These are phyloP conservation scores for Aspergillus terreus DNA, from an alignment of 2,329 filamentous ascomycete genomes.

Conservation along the genomic window DNA sequence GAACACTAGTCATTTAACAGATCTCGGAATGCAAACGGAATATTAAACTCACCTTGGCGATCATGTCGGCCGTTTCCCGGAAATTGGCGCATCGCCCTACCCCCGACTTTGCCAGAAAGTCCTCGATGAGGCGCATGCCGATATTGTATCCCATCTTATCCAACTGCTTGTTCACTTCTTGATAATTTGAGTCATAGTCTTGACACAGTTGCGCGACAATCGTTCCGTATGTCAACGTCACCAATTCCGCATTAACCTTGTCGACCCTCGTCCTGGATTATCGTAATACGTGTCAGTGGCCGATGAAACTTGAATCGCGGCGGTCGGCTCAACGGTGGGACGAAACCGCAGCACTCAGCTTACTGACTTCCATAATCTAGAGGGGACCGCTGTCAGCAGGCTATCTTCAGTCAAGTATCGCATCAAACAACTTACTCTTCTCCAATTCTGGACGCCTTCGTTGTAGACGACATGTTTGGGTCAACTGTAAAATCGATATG, in stretches of 20 bases:
- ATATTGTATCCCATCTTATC: slow-evolving; percentile 99
- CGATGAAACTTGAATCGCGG: neutral
- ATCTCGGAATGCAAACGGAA: neutral
- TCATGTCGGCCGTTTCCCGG: slow-evolving; percentile 93
- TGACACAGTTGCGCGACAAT: slow-evolving; percentile 95
- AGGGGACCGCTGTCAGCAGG: slow-evolving; percentile 29
- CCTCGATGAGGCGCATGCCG: slow-evolving; percentile 89
- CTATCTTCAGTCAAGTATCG: neutral
- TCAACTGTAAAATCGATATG: neutral
- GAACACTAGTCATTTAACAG: slow-evolving; percentile 10
- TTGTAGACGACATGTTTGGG: slow-evolving; percentile 48
- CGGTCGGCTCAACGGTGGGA: neutral
- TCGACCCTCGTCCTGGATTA: slow-evolving; percentile 77
- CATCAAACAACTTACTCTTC: slow-evolving; percentile 61
- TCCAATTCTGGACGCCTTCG: slow-evolving; percentile 65
- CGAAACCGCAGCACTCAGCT: slow-evolving; percentile 9
- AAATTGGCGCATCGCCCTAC: slow-evolving; percentile 89
- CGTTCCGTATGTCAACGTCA: slow-evolving; percentile 95
- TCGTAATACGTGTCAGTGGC: slow-evolving; percentile 13
- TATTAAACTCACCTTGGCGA: slow-evolving; percentile 66
- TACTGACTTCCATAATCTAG: slow-evolving; percentile 88
- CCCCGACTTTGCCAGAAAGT: slow-evolving; percentile 94
- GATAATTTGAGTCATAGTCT: slow-evolving; percentile 91
- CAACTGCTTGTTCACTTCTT: slow-evolving; percentile 93
- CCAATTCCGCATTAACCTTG: slow-evolving; percentile 96